phyloP scores from a whole-genome alignment of 2,329 filamentous ascomycete genomes.

The Alternaria sp. region DNA sequence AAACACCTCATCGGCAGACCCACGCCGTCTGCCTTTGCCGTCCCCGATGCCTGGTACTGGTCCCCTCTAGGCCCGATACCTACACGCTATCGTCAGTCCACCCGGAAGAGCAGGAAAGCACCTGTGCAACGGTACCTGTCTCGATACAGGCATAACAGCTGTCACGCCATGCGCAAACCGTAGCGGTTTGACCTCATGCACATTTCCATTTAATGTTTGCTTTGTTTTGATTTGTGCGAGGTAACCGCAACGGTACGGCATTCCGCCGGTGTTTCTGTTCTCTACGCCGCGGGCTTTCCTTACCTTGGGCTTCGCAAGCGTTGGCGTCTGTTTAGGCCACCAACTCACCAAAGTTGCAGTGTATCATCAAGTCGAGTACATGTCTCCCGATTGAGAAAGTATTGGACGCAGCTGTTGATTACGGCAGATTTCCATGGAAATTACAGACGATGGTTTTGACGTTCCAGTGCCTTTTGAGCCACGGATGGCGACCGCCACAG shows the following conservation, averaged over 20 bases:
- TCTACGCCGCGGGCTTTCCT: neutral
- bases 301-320: neutral
- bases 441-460: conserved; percentile 6
- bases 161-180: neutral
- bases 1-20: conserved; percentile 1
- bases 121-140: neutral
- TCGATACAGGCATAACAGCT: neutral
- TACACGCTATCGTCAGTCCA: conserved; percentile 3
- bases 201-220: neutral
- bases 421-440: conserved; percentile 17
- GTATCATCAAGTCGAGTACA: neutral
- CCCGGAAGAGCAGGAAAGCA: conserved; percentile 3
- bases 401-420: conserved; percentile 14
- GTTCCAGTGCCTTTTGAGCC: conserved; percentile 13
- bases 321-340: neutral
- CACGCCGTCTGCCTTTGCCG: neutral
- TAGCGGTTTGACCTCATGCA: neutral
- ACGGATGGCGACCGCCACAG: conserved; percentile 7
- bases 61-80: conserved; percentile 2
- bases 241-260: neutral
- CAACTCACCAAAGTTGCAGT: neutral
- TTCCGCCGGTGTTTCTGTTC: neutral
- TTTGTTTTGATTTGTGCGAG: neutral
- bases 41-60: conserved; percentile 1
- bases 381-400: conserved; percentile 15